Base-by-base conservation (phyloP, 805 yeast species). In the Babjeviella inositovora region DNA sequence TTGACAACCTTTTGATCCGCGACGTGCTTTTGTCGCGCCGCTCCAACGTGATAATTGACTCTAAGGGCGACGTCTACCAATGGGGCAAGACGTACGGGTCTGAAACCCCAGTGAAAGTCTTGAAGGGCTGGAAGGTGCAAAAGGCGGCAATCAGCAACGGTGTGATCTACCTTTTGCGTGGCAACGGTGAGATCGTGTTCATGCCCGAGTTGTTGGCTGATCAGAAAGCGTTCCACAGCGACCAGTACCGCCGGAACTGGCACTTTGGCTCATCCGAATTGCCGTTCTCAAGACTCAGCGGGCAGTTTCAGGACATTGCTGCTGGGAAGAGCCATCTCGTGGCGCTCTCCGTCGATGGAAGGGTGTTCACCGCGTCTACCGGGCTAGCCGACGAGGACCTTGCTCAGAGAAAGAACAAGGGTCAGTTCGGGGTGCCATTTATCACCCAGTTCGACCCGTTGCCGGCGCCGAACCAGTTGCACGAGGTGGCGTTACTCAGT, bases 381-480 rank as follows among this genome's bases (percentile, higher is more conserved):
- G 76, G 76, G 1, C 30, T 45, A 3, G 32, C n/a, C n/a, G n/a
- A n/a, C n/a, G 38, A 8, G 32, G 27, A 4, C 21, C 33, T 1
- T 24, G 25, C 8, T 41, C 50, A n/a, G 46, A 53, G 5, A 58
- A 59, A 22, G 49, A 62, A 13, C 53, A 58, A 39, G 33, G 97
- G 97, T 4, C 96, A 90, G 48, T 80, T 64, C 46, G 97, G 96
- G 11, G 44, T 81, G 9, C 90, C 93, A 2, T 46, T 52, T 8
- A 65, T 56, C 32, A 68, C 93, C 2, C 85, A 79, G 27, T 70
- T 70, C 37, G 67, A 63, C 28, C 32, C 44, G 4, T 58, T 66
- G 0, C 79, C 84, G 5, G 32, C 33, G 3, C 53, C 58, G 9
- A 59, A 60, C 32, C 38, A 42, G 24, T 42, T 70, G 8, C 57